Conservation (phyloP, 495 filamentous ascomycete genomes). For the Penicillium daleae region DNA sequence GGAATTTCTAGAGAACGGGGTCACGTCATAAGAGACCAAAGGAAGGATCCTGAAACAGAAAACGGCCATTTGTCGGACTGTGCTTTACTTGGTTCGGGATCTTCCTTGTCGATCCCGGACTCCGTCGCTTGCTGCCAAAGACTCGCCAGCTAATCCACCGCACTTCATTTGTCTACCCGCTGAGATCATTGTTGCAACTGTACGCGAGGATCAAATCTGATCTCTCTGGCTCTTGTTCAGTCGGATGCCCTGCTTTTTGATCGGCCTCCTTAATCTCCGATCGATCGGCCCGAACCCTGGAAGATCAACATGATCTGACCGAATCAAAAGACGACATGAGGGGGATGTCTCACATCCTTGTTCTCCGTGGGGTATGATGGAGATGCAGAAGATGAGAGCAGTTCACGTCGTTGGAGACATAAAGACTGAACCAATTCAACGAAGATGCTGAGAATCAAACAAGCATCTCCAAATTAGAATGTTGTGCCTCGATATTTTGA, state of each 20-base stretch:
- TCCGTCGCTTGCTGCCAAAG: not conserved
- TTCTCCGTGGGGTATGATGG: constrained; percentile 8
- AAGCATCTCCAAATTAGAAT: constrained; percentile 7
- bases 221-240: not conserved
- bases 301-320: not conserved
- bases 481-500: constrained; percentile 16
- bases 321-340: not conserved
- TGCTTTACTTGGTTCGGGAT: constrained; percentile 16
- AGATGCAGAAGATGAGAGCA: not conserved
- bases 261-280: constrained; percentile 1
- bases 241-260: not conserved
- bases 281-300: constrained; percentile 7
- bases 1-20: not conserved
- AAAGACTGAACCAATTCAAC: not conserved
- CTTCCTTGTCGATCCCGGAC: constrained; percentile 14
- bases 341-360: not conserved
- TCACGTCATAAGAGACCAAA: not conserved
- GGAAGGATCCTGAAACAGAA: not conserved
- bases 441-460: not conserved
- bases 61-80: constrained; percentile 20
- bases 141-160: not conserved
- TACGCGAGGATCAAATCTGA: not conserved
- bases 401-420: not conserved
- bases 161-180: no score
- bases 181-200: not conserved